Conservation (phyloP, 768 basidiomycete species). For the Suillus fuscotomentosus region DNA sequence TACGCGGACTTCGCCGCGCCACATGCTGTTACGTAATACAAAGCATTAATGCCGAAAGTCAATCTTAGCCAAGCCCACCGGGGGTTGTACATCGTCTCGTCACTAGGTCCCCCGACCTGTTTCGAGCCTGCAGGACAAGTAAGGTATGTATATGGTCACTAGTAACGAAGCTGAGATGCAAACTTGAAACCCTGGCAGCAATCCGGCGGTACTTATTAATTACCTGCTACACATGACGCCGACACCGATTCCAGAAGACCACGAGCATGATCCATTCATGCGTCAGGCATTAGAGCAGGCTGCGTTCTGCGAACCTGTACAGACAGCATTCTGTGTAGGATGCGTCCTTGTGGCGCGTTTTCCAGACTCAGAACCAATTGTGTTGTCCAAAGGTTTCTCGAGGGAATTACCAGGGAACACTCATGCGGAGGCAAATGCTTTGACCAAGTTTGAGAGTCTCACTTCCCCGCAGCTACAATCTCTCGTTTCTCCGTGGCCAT, state of each 20-base stretch:
- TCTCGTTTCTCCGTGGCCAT: slow-evolving; percentile 22
- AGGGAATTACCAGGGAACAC: slow-evolving; percentile 93
- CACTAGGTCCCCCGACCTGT: neutral
- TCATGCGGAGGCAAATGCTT: slow-evolving; percentile 94
- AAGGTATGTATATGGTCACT: slow-evolving; percentile 35
- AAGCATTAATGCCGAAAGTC: neutral
- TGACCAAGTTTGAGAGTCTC: slow-evolving; percentile 63
- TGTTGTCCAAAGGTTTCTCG: slow-evolving; percentile 82
- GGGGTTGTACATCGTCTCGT: neutral
- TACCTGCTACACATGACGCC: neutral
- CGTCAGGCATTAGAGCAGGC: slow-evolving; percentile 71
- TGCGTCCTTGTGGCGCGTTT: slow-evolving; percentile 63
- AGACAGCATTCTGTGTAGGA: slow-evolving; percentile 90
- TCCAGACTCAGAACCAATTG: slow-evolving; percentile 42
- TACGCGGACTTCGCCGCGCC: slow-evolving; percentile 6
- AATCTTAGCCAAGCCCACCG: neutral
- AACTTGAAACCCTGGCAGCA: neutral
- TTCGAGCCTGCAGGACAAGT: slow-evolving; percentile 36
- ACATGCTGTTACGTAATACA: neutral
- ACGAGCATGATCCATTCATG: slow-evolving; percentile 45
- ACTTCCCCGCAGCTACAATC: slow-evolving; percentile 42
- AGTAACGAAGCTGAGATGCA: neutral
- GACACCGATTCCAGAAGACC: slow-evolving; percentile 3
- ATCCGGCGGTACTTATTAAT: neutral
- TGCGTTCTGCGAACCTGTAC: slow-evolving; percentile 60